Base-by-base conservation (phyloP, 257 asterid species). In the Galeopsis tetrahit region DNA sequence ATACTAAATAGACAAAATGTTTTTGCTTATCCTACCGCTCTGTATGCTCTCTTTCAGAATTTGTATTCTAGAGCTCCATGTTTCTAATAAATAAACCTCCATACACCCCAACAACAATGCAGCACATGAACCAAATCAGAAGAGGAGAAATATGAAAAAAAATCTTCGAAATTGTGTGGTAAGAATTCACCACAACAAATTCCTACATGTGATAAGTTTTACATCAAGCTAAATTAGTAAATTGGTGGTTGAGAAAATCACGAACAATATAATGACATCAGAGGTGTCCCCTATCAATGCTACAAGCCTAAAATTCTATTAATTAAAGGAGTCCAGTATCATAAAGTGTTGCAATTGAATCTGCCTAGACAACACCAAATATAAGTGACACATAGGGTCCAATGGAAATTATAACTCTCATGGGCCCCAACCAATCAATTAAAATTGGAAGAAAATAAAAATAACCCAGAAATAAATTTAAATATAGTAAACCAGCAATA, bases 291-390 rank as follows among this genome's bases (percentile, higher is more conserved):
- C n/a, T 32, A 10, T 66, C 60, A 1, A 64, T 35, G 70, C 70
- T 64, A 65, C 31, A 10, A 21, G 28, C 28, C 28, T 21, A 21
- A 21, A 21, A 28, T 44, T 43, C 10, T 33, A 31, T 10, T 65
- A 43, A 65, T 44, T 43, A 46, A 66, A n/a, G 68, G 40, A 43
- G 70, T 46, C 55, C 17, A 31, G 56, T 43, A 38, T 65, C 69
- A 21, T 13, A 64, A 9, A 9, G 57, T 64, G 40, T 10, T 42
- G 56, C 10, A 21, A 34, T 64, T 21, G 56, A 64, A 17, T 64
- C 42, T 8, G 55, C 44, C 15, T 3, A 39, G 53, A 39, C 14
- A 8, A 51, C n/a, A 39, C 35, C 15, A 39, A 38, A 48, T 39
- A 14, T 14, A 21, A 21, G 52, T 39, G 10, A 63, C 36, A n/a